Base-by-base conservation (phyloP, 441 rosid species). In the Gossypium aridum region DNA sequence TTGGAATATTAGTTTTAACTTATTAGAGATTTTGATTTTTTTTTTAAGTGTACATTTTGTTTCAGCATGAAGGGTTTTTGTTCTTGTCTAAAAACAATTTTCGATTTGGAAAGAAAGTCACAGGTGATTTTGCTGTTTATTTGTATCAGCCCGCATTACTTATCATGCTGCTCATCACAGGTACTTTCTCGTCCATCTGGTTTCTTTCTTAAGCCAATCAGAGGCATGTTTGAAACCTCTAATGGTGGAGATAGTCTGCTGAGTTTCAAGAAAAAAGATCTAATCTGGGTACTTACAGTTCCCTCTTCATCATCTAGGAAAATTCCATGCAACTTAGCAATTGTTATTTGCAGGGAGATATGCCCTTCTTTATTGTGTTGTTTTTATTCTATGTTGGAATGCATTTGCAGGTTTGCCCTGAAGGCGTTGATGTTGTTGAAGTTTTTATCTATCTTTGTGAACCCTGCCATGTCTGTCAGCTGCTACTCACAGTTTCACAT, bases 381-480 rank as follows among this genome's bases (percentile, higher is more conserved):
- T 75, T 56, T 22, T 54, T 31, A 49, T 62, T 55, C 61, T 39
- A 26, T 45, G 20, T 72, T 10, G 2, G 17, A 55, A 17, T 66
- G 23, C 34, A 54, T 65, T 78, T 79, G 79, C 94, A 96, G 98
- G 88, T 96, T 78, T 90, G 91, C 78, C 93, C 92, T 37, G 94
- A 92, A 83, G 92, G 84, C 74, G 86, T 91, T 64, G 98, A 92
- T 86, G 83, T 85, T 79, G 92, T 92, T 82, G 99, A 96, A 78
- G 84, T 92, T 75, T 87, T 92, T 77, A 85, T 96, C 81, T 93
- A 90, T 87, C 97, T 96, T 72, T 84, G 91, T 69, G 98, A 96
- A 81, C 98, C 98, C 77, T 93, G 99, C 83, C 99, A 96, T 81
- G 96, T 91, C 70, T 93, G 97, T 76, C 96, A 96, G 85, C 95